Conservation (phyloP, 75 land plant genomes). For the Ceratopteris richardii region DNA sequence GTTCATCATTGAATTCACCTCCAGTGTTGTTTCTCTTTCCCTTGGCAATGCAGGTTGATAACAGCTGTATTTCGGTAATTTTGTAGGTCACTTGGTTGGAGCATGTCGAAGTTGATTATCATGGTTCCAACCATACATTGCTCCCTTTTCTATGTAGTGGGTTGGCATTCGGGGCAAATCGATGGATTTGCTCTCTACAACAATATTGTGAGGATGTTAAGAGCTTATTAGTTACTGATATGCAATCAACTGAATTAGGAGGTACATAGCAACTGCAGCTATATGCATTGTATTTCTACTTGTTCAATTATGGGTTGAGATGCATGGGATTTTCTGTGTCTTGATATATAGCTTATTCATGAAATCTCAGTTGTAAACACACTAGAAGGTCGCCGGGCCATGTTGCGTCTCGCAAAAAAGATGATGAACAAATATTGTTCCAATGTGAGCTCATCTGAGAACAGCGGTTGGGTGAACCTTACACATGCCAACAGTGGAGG, state of each 20-base stretch:
- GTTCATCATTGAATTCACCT: no score
- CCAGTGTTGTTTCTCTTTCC: no score
- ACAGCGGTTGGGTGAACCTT: constrained; percentile 57
- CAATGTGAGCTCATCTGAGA: constrained; percentile 12
- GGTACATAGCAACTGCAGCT: not conserved
- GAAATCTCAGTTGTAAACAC: constrained; percentile 7
- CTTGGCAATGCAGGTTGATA: no score
- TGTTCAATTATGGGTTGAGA: no score
- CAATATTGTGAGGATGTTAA: constrained; percentile 7
- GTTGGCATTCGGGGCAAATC: constrained; percentile 10
- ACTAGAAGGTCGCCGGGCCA: constrained; percentile 8
- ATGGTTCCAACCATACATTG: not conserved
- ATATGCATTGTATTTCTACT: no score
- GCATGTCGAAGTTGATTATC: constrained; percentile 9
- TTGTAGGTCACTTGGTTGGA: constrained; percentile 10
- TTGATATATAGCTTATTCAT: no score
- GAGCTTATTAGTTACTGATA: constrained; percentile 5
- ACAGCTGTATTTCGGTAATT: no score
- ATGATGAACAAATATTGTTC: constrained; percentile 11
- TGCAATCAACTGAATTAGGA: constrained; percentile 2
- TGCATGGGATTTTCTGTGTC: no score
- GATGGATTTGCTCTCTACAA: constrained; percentile 8
- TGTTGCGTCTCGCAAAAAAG: constrained; percentile 10
- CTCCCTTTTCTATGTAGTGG: constrained; percentile 6
- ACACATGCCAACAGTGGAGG: constrained; percentile 9